A percentile compares a stretch with the other conserved stretches of the same genome.
phyloP scores from a whole-genome alignment of 2,329 filamentous ascomycete species.

The Ilyonectria sp. region DNA sequence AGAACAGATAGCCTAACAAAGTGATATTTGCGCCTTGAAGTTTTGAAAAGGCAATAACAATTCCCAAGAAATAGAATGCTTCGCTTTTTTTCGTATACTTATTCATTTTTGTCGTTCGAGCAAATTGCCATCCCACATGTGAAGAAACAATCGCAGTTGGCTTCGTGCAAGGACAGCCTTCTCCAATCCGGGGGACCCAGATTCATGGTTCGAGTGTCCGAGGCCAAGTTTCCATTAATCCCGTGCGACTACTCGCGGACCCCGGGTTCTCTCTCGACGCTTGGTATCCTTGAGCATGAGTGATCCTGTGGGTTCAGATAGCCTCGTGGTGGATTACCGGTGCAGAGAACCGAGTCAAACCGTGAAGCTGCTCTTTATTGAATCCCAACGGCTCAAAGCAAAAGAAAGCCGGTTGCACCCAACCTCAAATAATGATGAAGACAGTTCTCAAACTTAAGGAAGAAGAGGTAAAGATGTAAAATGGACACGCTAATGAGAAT shows the following conservation, averaged over 20 bases:
- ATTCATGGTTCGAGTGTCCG: slow-evolving; percentile 6
- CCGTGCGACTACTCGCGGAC: background rate
- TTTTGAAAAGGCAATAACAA: slow-evolving; percentile 6
- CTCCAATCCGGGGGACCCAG: background rate
- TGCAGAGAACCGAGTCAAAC: background rate
- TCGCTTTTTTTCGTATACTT: slow-evolving; percentile 23
- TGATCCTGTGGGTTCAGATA: slow-evolving; percentile 9
- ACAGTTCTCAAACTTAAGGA: slow-evolving; percentile 8
- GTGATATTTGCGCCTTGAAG: background rate
- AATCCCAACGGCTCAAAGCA: slow-evolving; percentile 4
- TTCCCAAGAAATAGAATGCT: slow-evolving; percentile 20
- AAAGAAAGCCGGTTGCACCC: background rate
- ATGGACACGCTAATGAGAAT: slow-evolving; percentile 21
- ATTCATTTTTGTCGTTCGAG: slow-evolving; percentile 16
- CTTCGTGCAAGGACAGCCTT: slow-evolving; percentile 8
- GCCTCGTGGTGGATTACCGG: background rate
- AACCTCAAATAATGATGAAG: slow-evolving; percentile 7
- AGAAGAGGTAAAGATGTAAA: slow-evolving; percentile 8
- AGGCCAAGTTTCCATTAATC: background rate
- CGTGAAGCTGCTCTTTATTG: background rate
- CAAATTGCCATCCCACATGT: slow-evolving; percentile 18
- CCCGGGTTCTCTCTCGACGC: background rate
- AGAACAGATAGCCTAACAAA: slow-evolving; percentile 13
- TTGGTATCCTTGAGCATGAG: slow-evolving; percentile 2
- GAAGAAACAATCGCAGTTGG: slow-evolving; percentile 11